Percentiles rank a stretch among this genome's conserved stretches.
Conservation (phyloP, 306 rosid species). For the Mimosa bimucronata region DNA sequence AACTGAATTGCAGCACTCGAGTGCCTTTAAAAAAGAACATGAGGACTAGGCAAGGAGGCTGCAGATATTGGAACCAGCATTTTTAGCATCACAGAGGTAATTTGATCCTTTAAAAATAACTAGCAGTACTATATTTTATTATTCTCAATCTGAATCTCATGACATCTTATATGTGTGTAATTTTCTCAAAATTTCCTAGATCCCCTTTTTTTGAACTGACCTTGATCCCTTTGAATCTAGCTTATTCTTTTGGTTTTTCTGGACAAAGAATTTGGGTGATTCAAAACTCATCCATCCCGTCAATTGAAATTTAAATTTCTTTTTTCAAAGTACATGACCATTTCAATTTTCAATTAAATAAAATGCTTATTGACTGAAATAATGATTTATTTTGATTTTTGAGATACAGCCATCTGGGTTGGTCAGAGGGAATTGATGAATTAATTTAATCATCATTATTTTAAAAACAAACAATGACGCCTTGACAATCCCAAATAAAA, state of each 20-base stretch:
- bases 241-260: background rate
- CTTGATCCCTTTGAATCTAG: background rate
- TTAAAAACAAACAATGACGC: background rate
- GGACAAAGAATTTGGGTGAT: background rate
- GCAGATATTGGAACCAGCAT: too few relatives aligned
- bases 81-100: too few relatives aligned
- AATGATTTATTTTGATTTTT: background rate
- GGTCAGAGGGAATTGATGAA: background rate
- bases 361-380: background rate
- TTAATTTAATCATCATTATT: background rate
- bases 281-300: background rate
- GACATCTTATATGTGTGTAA: background rate
- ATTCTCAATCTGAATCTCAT: background rate
- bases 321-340: background rate
- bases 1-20: too few relatives aligned
- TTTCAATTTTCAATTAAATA: background rate
- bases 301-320: background rate
- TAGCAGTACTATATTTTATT: too few relatives aligned
- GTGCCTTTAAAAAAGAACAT: too few relatives aligned
- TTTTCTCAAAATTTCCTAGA: background rate
- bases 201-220: too few relatives aligned
- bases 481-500: background rate
- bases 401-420: background rate
- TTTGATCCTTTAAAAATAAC: background rate
- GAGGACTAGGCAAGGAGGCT: too few relatives aligned